Percentiles rank a stretch among this genome's conserved stretches.
Conservation (phyloP, 1,284 basidiomycete genomes). For the Ceratobasidium sp. region DNA sequence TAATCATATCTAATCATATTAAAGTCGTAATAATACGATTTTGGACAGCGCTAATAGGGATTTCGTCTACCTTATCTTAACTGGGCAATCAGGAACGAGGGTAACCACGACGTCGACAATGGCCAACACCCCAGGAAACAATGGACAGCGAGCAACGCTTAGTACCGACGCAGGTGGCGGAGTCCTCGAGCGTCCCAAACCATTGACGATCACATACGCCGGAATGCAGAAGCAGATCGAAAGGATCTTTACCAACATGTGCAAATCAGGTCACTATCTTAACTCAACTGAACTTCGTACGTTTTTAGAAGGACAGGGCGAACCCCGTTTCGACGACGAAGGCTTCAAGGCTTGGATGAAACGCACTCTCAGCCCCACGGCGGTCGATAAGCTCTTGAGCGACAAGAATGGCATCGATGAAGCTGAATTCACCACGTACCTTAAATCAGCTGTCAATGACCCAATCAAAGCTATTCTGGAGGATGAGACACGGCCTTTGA, state of each 20-base stretch:
- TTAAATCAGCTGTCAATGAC: slow-evolving; percentile 18
- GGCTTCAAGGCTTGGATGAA: slow-evolving; percentile 35
- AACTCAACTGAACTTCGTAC: slow-evolving; percentile 16
- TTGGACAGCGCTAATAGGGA: too few relatives aligned
- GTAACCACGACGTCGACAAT: slow-evolving; percentile 5
- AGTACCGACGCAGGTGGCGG: slow-evolving; percentile 29
- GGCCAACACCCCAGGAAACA: slow-evolving; percentile 5
- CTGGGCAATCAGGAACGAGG: slow-evolving; percentile 6
- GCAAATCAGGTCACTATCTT: slow-evolving; percentile 8
- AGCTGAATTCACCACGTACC: slow-evolving; percentile 22
- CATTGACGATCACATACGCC: slow-evolving; percentile 10
- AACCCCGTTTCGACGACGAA: slow-evolving; percentile 4
- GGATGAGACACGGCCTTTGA: slow-evolving; percentile 69
- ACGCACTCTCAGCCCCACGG: slow-evolving; percentile 13
- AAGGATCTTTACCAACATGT: slow-evolving; percentile 9
- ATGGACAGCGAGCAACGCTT: slow-evolving; percentile 24
- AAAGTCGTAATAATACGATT: too few relatives aligned
- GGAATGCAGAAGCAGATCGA: slow-evolving; percentile 28
- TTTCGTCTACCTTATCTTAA: too few relatives aligned
- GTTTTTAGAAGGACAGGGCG: slow-evolving; percentile 25
- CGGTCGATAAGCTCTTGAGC: slow-evolving; percentile 29
- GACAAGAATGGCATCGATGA: slow-evolving; percentile 33
- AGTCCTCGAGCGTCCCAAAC: background rate
- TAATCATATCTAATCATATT: too few relatives aligned
- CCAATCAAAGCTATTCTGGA: slow-evolving; percentile 7